phyloP scores from a whole-genome alignment of 2,329 filamentous ascomycete species.

The Aspergillus sp. region DNA sequence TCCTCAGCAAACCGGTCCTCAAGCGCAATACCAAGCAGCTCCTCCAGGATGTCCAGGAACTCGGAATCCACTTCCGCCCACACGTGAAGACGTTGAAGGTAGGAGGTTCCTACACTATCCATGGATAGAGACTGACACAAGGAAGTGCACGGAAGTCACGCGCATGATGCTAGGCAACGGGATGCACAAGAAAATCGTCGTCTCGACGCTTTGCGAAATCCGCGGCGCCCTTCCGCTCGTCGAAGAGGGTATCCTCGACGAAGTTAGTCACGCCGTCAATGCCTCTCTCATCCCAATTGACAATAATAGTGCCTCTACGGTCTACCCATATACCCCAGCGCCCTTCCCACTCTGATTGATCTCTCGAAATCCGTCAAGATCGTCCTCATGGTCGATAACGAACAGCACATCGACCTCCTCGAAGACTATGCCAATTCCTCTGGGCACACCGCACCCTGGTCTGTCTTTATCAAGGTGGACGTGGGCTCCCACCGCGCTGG shows the following conservation, averaged over 20 bases:
- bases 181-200: constrained; percentile 39
- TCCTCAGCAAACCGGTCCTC: constrained; percentile 40
- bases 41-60: constrained; percentile 39
- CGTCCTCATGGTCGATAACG: constrained; percentile 36
- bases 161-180: constrained; percentile 43
- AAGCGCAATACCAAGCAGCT: constrained; percentile 39
- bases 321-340: constrained; percentile 39
- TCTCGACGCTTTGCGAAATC: constrained; percentile 44
- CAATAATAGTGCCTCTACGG: constrained; percentile 36
- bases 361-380: constrained; percentile 32
- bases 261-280: constrained; percentile 26
- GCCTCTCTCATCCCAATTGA: no score
- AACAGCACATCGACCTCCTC: constrained; percentile 21
- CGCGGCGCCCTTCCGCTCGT: constrained; percentile 40
- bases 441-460: constrained; percentile 10
- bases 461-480: constrained; percentile 27
- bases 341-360: constrained; percentile 28
- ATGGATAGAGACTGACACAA: neutral
- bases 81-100: constrained; percentile 50
- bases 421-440: constrained; percentile 11
- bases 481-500: constrained; percentile 23
- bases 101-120: neutral
- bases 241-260: constrained; percentile 41
- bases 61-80: constrained; percentile 41
- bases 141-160: constrained; percentile 32